phyloP scores from a whole-genome alignment of 2,329 filamentous ascomycete genomes.

The Epichloe glyceriae region DNA sequence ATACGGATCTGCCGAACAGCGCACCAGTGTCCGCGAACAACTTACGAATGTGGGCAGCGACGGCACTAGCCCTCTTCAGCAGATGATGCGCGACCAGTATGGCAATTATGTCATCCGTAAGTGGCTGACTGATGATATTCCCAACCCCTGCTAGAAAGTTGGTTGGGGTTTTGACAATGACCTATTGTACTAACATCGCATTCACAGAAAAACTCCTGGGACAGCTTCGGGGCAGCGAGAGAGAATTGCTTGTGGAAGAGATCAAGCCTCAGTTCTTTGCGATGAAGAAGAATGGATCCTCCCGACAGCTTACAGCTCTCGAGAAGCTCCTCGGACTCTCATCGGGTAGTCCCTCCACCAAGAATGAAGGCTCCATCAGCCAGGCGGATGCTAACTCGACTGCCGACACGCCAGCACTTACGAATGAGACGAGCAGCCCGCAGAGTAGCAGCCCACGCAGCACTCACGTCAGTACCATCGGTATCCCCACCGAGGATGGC shows the following conservation, averaged over 20 bases:
- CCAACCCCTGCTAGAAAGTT: too few relatives aligned
- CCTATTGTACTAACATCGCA: slow-evolving; percentile 13
- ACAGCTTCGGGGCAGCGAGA: slow-evolving; percentile 46
- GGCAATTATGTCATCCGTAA: slow-evolving; percentile 96
- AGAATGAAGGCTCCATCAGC: slow-evolving; percentile 22
- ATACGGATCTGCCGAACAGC: slow-evolving; percentile 55
- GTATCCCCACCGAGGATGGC: slow-evolving; percentile 20
- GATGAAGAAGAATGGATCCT: slow-evolving; percentile 51
- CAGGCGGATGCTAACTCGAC: slow-evolving; percentile 37
- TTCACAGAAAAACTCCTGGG: slow-evolving; percentile 63
- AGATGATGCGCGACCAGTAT: slow-evolving; percentile 78
- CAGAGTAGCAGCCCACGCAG: slow-evolving; percentile 54
- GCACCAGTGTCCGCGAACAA: slow-evolving; percentile 52
- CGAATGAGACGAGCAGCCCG: slow-evolving; percentile 56
- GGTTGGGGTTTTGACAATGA: not conserved
- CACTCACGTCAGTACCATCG: slow-evolving; percentile 43
- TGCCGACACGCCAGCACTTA: slow-evolving; percentile 52
- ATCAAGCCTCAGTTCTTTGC: slow-evolving; percentile 48
- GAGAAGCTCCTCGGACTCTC: slow-evolving; percentile 20
- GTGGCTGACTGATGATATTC: slow-evolving; percentile 18
- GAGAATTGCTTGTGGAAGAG: slow-evolving; percentile 45
- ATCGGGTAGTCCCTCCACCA: slow-evolving; percentile 11
- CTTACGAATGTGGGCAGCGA: slow-evolving; percentile 48
- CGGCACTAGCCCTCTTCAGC: slow-evolving; percentile 56
- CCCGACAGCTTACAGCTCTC: slow-evolving; percentile 42